Conservation (phyloP, 2,329 filamentous ascomycete genomes). For the Fusarium denticulatum region DNA sequence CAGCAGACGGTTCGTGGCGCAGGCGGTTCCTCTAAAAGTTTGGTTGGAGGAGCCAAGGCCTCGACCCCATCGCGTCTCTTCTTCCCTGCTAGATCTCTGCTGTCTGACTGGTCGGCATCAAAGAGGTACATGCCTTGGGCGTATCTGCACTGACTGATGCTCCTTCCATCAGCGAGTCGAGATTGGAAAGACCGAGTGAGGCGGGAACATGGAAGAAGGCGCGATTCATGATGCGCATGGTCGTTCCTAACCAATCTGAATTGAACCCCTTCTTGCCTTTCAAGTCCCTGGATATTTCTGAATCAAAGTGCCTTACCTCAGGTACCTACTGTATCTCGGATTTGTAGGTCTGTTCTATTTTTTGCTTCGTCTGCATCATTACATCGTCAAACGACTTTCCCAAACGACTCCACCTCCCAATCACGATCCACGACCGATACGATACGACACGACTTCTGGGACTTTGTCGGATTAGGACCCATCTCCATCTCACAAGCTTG, state of each 20-base stretch:
- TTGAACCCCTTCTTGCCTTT: neutral
- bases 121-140: constrained; percentile 15
- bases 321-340: neutral
- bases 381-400: constrained; percentile 20
- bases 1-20: constrained; percentile 28
- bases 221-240: constrained; percentile 14
- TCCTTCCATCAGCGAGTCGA: constrained; percentile 25
- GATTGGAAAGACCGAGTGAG: constrained; percentile 16
- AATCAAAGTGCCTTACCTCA: neutral
- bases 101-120: constrained; percentile 12
- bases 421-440: constrained; percentile 39
- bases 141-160: constrained; percentile 14
- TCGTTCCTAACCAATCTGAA: neutral
- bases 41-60: constrained; percentile 24
- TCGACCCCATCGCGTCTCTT: constrained; percentile 1
- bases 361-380: constrained; percentile 26
- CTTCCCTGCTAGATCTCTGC: constrained; percentile 11
- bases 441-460: constrained; percentile 32
- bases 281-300: neutral
- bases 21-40: constrained; percentile 15
- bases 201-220: constrained; percentile 6
- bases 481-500: constrained; percentile 36
- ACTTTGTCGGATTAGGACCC: constrained; percentile 22
- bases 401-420: constrained; percentile 32
- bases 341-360: neutral